phyloP scores from a whole-genome alignment of 805 yeast species.

The Kodamaea neixiangensis region DNA sequence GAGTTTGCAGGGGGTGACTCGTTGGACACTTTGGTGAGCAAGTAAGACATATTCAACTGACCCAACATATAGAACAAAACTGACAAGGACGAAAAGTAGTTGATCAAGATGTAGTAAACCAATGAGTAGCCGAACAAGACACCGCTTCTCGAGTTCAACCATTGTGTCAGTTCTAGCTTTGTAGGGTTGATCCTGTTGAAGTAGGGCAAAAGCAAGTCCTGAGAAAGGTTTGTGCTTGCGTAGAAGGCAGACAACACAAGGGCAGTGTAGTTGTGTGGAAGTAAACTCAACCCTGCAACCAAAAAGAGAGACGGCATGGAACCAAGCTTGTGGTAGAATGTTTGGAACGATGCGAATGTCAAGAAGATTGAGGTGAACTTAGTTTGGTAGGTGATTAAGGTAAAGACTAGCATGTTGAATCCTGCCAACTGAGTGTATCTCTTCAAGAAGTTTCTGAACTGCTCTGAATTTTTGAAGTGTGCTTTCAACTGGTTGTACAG shows the following conservation, averaged over 20 bases:
- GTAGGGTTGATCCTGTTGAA: conserved; percentile 49
- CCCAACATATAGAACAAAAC: conserved; percentile 54
- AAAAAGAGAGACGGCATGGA: conserved; percentile 43
- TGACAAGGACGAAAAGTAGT: conserved; percentile 45
- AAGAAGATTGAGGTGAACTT: conserved; percentile 42
- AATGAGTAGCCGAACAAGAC: conserved; percentile 57
- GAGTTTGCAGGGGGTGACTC: conserved; percentile 32
- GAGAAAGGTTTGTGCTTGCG: conserved; percentile 47
- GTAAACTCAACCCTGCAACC: conserved; percentile 32
- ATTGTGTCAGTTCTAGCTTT: conserved; percentile 41
- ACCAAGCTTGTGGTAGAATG: conserved; percentile 48
- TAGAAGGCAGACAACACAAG: conserved; percentile 44
- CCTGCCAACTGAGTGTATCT: conserved; percentile 19
- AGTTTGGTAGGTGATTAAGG: conserved; percentile 17
- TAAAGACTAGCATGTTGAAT: conserved; percentile 32
- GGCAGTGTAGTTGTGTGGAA: conserved; percentile 38
- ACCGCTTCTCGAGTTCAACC: conserved; percentile 57
- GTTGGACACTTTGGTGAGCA: conserved; percentile 54
- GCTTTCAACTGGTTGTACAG: conserved; percentile 5
- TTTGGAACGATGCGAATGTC: conserved; percentile 45
- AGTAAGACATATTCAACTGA: conserved; percentile 53
- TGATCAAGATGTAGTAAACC: conserved; percentile 44
- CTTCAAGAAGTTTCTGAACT: conserved; percentile 20
- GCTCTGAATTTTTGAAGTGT: conserved; percentile 18
- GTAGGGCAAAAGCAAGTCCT: conserved; percentile 53